Base-by-base conservation (phyloP, 2,329 filamentous ascomycete species). In the Phaeosphaeriaceae sp. region DNA sequence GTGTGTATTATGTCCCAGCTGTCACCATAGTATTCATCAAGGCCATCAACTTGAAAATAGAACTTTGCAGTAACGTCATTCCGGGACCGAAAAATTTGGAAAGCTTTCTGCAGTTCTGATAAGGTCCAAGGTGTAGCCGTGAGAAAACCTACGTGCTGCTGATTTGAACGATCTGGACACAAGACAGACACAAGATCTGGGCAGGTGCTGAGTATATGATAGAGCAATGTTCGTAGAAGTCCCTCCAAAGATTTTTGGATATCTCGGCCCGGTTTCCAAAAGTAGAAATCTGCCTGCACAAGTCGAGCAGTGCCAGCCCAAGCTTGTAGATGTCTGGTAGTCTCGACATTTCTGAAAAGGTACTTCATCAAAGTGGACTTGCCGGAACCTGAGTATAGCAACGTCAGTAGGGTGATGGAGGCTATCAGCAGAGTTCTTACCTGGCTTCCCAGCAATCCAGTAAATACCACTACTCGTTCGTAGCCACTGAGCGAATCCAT, bases 371-470 rank as follows among this genome's bases (percentile, higher is more conserved):
- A 42, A 0, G 70, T 76, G 3, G 63, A 69, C 40, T 78, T 78
- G 1, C 76, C 75, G 1, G 71, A 54, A 17, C 81, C 48, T 51
- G 1, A 3, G 6, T 2, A 27, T 19, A 4, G 4, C 13, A 2
- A 11, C 22, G 27, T 24, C 27, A 25, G 17, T 2, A 3, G 22
- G 20, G 10, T 19, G 9, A 27, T 24, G 21, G 41, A n/a, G 7
- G 27, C 22, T 22, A 4, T 7, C 4, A 46, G 41, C 20, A 41
- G 10, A n/a, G 44, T 5, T 36, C 40, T 22, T 40, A 54, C 56
- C 80, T 1, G 80, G 76, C 44, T 81, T 82, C 1, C 81, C 81
- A 33, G 71, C 74, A 15, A 83, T 75, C 75, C 78, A 81, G 27
- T 52, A 54, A 10, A 57, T 50, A 3, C 53, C 55, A 13, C 27